These are phyloP conservation scores for Bidens hawaiensis DNA, from an alignment of 140 eudicot species.

Conservation along the genomic window DNA sequence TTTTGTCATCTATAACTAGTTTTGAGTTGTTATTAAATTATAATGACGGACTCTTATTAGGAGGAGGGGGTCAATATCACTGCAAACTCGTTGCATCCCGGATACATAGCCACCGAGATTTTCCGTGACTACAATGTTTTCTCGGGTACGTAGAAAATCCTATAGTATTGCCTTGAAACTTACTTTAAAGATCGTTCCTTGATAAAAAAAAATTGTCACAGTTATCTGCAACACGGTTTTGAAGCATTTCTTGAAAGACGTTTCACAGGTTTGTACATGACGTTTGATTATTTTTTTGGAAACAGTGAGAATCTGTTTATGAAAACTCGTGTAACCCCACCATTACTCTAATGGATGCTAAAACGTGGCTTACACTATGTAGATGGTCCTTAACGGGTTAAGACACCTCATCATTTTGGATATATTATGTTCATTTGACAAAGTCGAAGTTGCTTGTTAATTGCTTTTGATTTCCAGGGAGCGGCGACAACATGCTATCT, in stretches of 20 bases:
- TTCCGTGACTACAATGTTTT: constrained; percentile 16
- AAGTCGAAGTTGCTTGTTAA: not conserved
- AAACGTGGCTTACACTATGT: too few species aligned
- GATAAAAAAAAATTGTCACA: not conserved
- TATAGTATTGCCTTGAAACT: constrained; percentile 11
- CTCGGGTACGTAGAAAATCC: constrained; percentile 4
- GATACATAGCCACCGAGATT: constrained; percentile 30
- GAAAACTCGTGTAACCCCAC: too few species aligned
- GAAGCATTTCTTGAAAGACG: constrained; percentile 30
- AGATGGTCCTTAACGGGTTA: too few species aligned
- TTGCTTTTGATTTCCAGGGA: constrained; percentile 14
- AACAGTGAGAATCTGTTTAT: too few species aligned
- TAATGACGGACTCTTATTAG: constrained; percentile 10
- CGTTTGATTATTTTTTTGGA: not conserved
- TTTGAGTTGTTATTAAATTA: not conserved
- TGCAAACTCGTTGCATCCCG: constrained; percentile 56
- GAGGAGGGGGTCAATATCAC: constrained; percentile 43
- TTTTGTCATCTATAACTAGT: not conserved
- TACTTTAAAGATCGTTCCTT: not conserved
- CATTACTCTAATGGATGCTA: too few species aligned
- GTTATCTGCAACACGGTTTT: constrained; percentile 29
- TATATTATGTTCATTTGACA: too few species aligned
- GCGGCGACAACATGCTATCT: constrained; percentile 43
- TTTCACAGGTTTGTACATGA: constrained; percentile 31
- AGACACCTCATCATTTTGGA: too few species aligned